Evolutionary conservation across 2,329 filamentous ascomycete species (phyloP).

Genomic region (Sporothrix brasiliensis): DNA sequence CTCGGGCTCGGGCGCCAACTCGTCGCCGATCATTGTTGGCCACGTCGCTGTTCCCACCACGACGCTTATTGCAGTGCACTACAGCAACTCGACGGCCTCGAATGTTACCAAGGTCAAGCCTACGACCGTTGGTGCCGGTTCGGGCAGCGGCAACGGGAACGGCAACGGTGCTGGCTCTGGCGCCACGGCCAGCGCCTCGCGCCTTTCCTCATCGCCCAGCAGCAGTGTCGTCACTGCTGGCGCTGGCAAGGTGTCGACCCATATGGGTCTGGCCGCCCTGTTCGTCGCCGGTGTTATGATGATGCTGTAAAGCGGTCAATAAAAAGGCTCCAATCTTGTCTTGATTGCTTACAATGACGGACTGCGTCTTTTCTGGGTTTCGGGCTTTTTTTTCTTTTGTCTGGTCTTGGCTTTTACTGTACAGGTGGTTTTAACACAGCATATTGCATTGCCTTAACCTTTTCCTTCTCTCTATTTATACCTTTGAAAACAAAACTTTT

Average conservation of each 20-base stretch:
- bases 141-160: neutral
- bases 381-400: neutral
- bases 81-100: constrained; percentile 26
- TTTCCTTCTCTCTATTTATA: neutral
- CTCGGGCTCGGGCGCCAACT: neutral
- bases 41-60: constrained; percentile 24
- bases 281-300: constrained; percentile 31
- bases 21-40: neutral
- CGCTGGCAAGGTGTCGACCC: constrained; percentile 31
- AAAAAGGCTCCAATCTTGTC: no score
- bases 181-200: constrained; percentile 9
- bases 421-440: neutral
- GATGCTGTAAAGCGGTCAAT: constrained; percentile 29
- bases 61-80: neutral
- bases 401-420: constrained; percentile 8
- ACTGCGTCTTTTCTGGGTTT: neutral
- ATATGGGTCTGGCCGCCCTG: constrained; percentile 30
- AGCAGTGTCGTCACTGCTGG: constrained; percentile 32
- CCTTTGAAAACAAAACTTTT: constrained; percentile 7
- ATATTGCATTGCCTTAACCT: neutral
- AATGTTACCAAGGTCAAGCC: constrained; percentile 17
- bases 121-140: neutral
- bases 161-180: neutral
- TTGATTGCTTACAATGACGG: neutral
- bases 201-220: constrained; percentile 22